A percentile compares a stretch with the other conserved stretches of the same genome.
These are phyloP conservation scores for Populus davidiana DNA, from an alignment of 345 rosid genomes.

Conservation along the genomic window DNA sequence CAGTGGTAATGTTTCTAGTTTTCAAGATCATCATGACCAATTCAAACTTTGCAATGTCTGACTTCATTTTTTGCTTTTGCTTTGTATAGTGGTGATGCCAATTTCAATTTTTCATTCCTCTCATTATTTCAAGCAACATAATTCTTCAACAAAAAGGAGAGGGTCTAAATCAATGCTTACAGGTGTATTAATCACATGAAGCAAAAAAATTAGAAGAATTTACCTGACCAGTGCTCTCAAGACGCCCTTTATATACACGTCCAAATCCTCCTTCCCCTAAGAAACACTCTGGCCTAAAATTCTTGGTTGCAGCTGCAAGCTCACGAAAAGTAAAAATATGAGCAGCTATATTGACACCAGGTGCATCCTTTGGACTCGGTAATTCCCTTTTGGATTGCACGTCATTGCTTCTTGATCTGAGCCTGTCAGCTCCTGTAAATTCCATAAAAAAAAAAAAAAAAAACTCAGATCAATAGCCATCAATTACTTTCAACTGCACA, in stretches of 20 bases:
- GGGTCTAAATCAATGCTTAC: neutral
- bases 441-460: constrained; percentile 24
- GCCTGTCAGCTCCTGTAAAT: constrained; percentile 72
- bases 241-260: constrained; percentile 82
- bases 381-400: constrained; percentile 64
- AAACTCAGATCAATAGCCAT: constrained; percentile 2
- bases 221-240: constrained; percentile 95
- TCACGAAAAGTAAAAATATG: constrained; percentile 86
- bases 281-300: constrained; percentile 85
- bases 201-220: neutral
- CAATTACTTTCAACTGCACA: neutral
- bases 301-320: constrained; percentile 85
- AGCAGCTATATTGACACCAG: constrained; percentile 68
- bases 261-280: constrained; percentile 99
- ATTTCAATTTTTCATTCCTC: neutral
- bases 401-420: constrained; percentile 57
- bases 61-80: too few species aligned
- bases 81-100: too few species aligned
- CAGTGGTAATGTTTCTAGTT: neutral
- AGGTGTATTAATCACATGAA: neutral
- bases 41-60: constrained; percentile 6
- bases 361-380: constrained; percentile 50
- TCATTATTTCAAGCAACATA: neutral
- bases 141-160: constrained; percentile 4
- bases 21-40: neutral